These are phyloP conservation scores for Fusarium sarcochroum DNA, from an alignment of 2,329 filamentous ascomycete species.

Conservation along the genomic window DNA sequence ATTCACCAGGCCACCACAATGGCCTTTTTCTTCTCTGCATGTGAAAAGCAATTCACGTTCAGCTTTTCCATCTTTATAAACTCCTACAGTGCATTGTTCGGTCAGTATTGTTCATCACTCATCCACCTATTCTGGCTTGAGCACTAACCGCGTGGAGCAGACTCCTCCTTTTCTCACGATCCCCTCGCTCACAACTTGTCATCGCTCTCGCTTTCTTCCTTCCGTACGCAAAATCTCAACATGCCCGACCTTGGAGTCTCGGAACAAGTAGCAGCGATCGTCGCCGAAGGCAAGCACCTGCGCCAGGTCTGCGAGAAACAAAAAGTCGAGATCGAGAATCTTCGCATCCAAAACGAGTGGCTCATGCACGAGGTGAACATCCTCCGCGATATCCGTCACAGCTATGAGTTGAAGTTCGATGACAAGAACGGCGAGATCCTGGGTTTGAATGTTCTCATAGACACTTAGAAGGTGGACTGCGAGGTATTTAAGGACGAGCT, in stretches of 20 bases:
- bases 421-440: conserved; percentile 5
- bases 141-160: not conserved
- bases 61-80: not conserved
- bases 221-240: not conserved
- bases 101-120: not conserved
- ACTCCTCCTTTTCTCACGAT: not conserved
- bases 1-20: not conserved
- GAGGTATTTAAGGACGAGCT: not conserved
- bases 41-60: not conserved
- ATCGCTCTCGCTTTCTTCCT: not conserved
- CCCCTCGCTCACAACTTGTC: not conserved
- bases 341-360: not conserved
- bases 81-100: too few relatives aligned
- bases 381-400: not conserved
- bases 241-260: conserved; percentile 1
- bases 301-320: not conserved
- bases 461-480: conserved; percentile 5
- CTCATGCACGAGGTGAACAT: not conserved
- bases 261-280: not conserved
- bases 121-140: too few relatives aligned
- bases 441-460: not conserved
- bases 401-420: not conserved
- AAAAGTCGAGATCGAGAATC: conserved; percentile 1
- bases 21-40: not conserved
- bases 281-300: not conserved